Evolutionary conservation across 805 yeast genomes (phyloP), one percentile per base, ranked within the genome.

Genomic region (Wickerhamiella brachini): DNA sequence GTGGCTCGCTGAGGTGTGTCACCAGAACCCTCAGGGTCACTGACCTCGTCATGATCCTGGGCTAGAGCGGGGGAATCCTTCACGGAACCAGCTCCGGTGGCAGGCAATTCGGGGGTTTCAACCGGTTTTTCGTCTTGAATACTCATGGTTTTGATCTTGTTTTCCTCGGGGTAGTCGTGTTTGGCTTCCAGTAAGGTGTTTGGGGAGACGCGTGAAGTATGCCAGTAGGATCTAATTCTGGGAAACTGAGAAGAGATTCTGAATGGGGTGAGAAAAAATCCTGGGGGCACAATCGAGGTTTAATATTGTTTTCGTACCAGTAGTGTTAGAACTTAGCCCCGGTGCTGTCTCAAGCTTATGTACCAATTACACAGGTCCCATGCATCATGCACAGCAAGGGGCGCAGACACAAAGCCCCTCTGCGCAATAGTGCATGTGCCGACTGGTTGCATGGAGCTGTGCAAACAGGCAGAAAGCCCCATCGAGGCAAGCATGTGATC

Each of bases 1-100:
- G 46, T 29, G 47, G 55, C 26, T 48, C 47, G 26, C 9, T 22
- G 3, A 15, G 49, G 49, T 8, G 43, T 26, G 22, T 17, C 31
- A 12, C n/a, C 43, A 12, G 42, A 18, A 5, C 42, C 20, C 42
- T 13, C 42, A 20, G 49, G 13, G 49, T 13, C 42, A 46, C 22
- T 22, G 24, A 15, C 2, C 17, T 22, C 44, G 23, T 42, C 42
- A 7, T n/a, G 21, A 43, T 44, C 18, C 23, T 44, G 2, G 26
- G 26, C 5, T n/a, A 9, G 3, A 12, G 12, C 15, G 15, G 34
- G 15, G 15, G 34, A 29, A 12, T 29, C 34, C 15, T 29, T 12
- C 3, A 12, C 34, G 34, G 34, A 29, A 29, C 15, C 15, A 29
- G 34, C 12, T 15, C 3, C 34, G 3, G 8, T 9, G 4, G 5